Evolutionary conservation across 352 stramenopile genomes (phyloP).

Genomic region (Phytophthora idaei): DNA sequence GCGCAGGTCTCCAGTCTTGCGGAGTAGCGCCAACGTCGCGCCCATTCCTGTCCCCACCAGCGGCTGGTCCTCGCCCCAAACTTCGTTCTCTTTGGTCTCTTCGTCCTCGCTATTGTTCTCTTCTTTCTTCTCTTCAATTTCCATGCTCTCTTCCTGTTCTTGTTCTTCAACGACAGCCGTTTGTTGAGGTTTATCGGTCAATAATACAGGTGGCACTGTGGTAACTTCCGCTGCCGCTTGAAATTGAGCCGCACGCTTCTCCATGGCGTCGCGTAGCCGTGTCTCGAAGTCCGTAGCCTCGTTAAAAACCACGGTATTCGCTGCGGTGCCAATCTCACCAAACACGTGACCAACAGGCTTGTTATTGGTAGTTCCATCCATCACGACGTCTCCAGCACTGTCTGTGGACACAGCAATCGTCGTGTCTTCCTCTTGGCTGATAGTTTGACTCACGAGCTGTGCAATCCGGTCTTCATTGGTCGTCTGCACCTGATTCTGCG

Average conservation of each 20-base stretch:
- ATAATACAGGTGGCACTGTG: not conserved
- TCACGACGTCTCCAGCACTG: constrained; percentile 10
- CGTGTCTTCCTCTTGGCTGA: constrained; percentile 34
- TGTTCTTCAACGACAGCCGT: constrained; percentile 39
- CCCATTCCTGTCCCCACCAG: constrained; percentile 89
- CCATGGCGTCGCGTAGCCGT: constrained; percentile 74
- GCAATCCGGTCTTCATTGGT: constrained; percentile 67
- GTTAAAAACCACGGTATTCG: constrained; percentile 79
- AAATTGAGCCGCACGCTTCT: constrained; percentile 67
- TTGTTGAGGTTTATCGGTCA: constrained; percentile 8
- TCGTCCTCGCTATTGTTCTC: constrained; percentile 55
- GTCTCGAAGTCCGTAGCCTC: constrained; percentile 88
- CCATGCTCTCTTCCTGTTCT: constrained; percentile 33
- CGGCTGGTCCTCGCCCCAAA: constrained; percentile 87
- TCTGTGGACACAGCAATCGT: constrained; percentile 23
- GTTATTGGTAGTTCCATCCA: constrained; percentile 2
- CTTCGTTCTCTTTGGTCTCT: constrained; percentile 54
- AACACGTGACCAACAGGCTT: constrained; percentile 64
- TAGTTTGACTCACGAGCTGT: constrained; percentile 54
- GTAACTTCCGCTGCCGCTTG: constrained; percentile 28
- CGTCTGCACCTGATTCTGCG: constrained; percentile 21
- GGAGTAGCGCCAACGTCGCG: constrained; percentile 92
- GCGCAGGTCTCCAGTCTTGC: constrained; percentile 93
- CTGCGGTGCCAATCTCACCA: constrained; percentile 24
- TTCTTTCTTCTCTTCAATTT: constrained; percentile 35